These are phyloP conservation scores for Endocarpon pusillum DNA, from an alignment of 495 filamentous ascomycete species.

Conservation along the genomic window DNA sequence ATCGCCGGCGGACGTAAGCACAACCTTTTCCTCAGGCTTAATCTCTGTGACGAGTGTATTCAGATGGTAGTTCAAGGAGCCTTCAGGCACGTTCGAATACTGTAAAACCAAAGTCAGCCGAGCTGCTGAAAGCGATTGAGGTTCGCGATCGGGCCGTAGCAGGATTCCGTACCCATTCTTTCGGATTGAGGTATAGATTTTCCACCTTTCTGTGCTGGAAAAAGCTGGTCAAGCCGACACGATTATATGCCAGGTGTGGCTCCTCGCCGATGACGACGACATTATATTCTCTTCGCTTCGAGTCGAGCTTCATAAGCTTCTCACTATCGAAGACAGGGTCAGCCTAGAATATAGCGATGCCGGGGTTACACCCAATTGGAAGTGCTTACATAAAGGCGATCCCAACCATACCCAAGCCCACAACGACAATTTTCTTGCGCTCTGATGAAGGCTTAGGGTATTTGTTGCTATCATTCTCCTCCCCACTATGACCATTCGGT, in stretches of 20 bases:
- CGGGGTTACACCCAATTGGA: background rate
- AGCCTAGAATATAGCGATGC: background rate
- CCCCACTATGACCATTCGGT: conserved; percentile 10
- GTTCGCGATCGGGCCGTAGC: background rate
- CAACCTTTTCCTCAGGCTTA: conserved; percentile 40
- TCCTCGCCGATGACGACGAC: conserved; percentile 89
- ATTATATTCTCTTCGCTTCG: conserved; percentile 58
- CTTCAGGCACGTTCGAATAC: conserved; percentile 36
- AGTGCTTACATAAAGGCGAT: conserved; percentile 72
- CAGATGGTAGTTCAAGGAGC: conserved; percentile 62
- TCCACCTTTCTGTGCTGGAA: conserved; percentile 84
- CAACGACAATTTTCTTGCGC: conserved; percentile 64
- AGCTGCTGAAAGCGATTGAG: too few species aligned
- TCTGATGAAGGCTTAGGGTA: too few species aligned
- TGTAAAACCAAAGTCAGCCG: conserved; percentile 3
- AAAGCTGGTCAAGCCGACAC: conserved; percentile 86
- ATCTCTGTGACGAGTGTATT: conserved; percentile 68
- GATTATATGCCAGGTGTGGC: conserved; percentile 82
- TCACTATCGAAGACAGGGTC: conserved; percentile 34
- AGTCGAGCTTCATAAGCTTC: conserved; percentile 78
- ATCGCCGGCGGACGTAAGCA: conserved; percentile 54
- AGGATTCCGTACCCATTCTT: conserved; percentile 51
- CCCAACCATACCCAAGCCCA: conserved; percentile 91
- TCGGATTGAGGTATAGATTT: conserved; percentile 76
- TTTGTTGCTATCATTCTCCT: conserved; percentile 7